These are phyloP conservation scores for Pythium sp. DNA, from an alignment of 352 stramenopile species.

Conservation along the genomic window DNA sequence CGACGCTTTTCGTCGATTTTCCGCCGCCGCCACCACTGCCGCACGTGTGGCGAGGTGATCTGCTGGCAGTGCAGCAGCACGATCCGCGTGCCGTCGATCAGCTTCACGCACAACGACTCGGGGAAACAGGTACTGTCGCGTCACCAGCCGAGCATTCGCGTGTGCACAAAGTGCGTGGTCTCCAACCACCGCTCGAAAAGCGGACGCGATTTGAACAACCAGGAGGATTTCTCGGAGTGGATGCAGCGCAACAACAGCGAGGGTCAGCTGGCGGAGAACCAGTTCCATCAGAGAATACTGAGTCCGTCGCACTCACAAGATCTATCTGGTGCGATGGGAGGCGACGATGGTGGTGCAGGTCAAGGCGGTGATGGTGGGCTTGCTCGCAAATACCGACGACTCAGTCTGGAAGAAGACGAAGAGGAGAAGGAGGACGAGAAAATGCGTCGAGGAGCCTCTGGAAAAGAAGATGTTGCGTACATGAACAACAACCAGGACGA, in stretches of 20 bases:
- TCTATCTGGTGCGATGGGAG: conserved; percentile 40
- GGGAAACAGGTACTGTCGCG: conserved; percentile 75
- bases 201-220: conserved; percentile 63
- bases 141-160: conserved; percentile 78
- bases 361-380: conserved; percentile 25
- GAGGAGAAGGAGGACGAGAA: conserved; percentile 60
- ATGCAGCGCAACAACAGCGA: conserved; percentile 56
- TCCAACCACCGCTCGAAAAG: conserved; percentile 76
- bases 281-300: conserved; percentile 32
- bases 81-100: conserved; percentile 81
- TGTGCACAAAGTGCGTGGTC: conserved; percentile 83
- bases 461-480: conserved; percentile 19
- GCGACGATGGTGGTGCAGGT: conserved; percentile 19
- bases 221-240: conserved; percentile 82
- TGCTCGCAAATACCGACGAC: conserved; percentile 49
- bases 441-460: conserved; percentile 23
- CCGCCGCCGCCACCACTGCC: conserved; percentile 83
- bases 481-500: conserved; percentile 28
- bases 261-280: conserved; percentile 23
- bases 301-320: conserved; percentile 74
- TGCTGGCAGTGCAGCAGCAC: conserved; percentile 87
- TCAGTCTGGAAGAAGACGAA: conserved; percentile 69
- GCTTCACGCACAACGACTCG: conserved; percentile 80
- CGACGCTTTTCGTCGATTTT: conserved; percentile 83
- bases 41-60: conserved; percentile 85